Base-by-base conservation (phyloP, 164 flowering plant genomes). In the Piper betle region DNA sequence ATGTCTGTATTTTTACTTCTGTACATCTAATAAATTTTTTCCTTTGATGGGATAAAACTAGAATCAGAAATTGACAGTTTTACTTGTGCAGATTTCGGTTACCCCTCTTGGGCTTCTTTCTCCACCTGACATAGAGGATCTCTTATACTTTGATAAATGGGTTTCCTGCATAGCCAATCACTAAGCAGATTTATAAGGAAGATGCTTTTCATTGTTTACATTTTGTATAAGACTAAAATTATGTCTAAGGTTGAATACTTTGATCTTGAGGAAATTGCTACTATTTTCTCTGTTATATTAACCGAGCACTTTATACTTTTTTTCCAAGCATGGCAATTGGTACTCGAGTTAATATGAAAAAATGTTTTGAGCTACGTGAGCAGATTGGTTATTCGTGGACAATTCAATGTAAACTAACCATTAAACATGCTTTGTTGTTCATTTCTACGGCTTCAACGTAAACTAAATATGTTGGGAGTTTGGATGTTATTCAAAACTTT, bases 31-130 rank as follows among this genome's bases (percentile, higher is more conserved):
- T 2, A 5, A 55, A 2, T 15, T 4, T 17, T 4, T n/a, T 53
- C 6, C 1, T 20, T 55, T 55, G 19, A 25, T 25, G 8, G 58
- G 39, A 6, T 8, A 10, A 55, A 3, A 7, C 16, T 6, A 11
- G 3, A 25, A 25, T 25, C 9, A 59, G 55, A 71, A 62, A 39
- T 59, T 37, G 16, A 48, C 15, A 17, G 53, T 25, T 15, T 65
- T 65, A 25, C 39, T 11, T 4, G 78, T 73, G 69, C 84, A 82
- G 90, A 88, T 86, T 71, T 65, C 85, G 4, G 87, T 88, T 63
- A 83, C 88, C 61, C 94, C 97, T 61, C 78, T 91, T 54, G 88
- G 81, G 65, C 90, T 88, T 52, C 79, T 88, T 42, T 80, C 86
- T 58, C 74, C 52, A 56, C 81, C 84, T 11, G 90, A 80, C 37